A percentile compares a stretch with the other conserved stretches of the same genome.
phyloP scores from a whole-genome alignment of 768 basidiomycete genomes.

The Clavulina sp. region DNA sequence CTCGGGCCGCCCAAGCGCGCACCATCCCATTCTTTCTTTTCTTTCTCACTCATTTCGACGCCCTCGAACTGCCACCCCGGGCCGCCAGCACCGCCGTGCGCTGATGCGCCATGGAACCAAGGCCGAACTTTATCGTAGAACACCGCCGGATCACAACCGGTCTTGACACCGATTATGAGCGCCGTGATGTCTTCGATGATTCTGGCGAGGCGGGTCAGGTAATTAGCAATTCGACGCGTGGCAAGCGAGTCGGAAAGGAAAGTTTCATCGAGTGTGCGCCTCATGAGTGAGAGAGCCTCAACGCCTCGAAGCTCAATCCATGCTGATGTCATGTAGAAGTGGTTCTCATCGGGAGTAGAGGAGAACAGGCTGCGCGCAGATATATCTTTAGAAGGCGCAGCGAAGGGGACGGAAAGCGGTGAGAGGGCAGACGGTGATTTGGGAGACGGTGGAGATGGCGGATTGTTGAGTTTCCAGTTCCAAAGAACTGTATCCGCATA shows the following conservation, averaged over 20 bases:
- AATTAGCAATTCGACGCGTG: conserved; percentile 44
- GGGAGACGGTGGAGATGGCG: background rate
- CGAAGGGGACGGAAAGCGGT: conserved; percentile 2
- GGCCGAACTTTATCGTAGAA: conserved; percentile 86
- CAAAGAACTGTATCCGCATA: conserved; percentile 87
- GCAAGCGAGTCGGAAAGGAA: conserved; percentile 62
- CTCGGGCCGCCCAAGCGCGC: conserved; percentile 44
- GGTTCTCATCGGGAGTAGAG: conserved; percentile 56
- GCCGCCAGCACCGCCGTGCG: conserved; percentile 11
- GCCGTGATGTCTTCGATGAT: conserved; percentile 47
- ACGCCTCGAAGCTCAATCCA: conserved; percentile 78
- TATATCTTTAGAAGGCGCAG: no score
- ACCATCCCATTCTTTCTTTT: conserved; percentile 18
- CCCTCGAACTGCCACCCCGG: conserved; percentile 61
- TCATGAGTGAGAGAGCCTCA: conserved; percentile 72
- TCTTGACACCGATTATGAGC: conserved; percentile 45
- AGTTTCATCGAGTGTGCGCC: conserved; percentile 68
- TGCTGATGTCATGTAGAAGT: conserved; percentile 76
- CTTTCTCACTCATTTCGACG: conserved; percentile 29
- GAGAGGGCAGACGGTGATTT: no score
- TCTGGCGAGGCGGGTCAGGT: conserved; percentile 41
- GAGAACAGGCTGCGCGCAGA: conserved; percentile 41
- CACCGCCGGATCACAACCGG: conserved; percentile 51
- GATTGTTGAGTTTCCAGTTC: conserved; percentile 29
- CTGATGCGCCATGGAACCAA: conserved; percentile 78